Percentiles rank a stretch among this genome's conserved stretches.
These are phyloP conservation scores for Cornus controversa DNA, from an alignment of 148 eudicot species.

Conservation along the genomic window DNA sequence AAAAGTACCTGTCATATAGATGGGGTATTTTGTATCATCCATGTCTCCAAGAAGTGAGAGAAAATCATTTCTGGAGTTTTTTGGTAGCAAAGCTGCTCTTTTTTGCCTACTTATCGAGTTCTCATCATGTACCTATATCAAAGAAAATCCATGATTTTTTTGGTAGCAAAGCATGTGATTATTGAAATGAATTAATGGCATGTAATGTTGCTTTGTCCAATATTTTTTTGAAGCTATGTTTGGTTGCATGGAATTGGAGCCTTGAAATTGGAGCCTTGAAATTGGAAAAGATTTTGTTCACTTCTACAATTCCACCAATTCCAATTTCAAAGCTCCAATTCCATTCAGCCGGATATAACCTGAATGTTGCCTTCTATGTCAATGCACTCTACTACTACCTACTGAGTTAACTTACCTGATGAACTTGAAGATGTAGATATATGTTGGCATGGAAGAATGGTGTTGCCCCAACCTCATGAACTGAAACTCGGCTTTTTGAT, in stretches of 20 bases:
- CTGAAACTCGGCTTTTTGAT: conserved; percentile 59
- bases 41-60: conserved; percentile 69
- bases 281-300: no score
- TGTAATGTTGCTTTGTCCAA: no score
- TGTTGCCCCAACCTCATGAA: conserved; percentile 37
- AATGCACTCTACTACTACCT: no score
- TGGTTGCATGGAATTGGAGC: no score
- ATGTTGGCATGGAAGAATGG: conserved; percentile 91
- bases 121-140: conserved; percentile 69
- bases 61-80: conserved; percentile 59
- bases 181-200: no score
- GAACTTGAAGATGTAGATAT: conserved; percentile 83
- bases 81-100: conserved; percentile 61
- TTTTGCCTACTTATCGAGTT: conserved; percentile 73
- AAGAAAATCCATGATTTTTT: conserved; percentile 7
- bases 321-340: no score
- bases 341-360: no score
- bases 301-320: no score
- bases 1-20: conserved; percentile 75
- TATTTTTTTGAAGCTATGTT: no score
- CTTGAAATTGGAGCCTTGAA: no score
- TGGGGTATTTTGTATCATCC: conserved; percentile 62
- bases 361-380: no score
- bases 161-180: no score
- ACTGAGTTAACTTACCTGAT: conserved; percentile 43